These are phyloP conservation scores for Allantophomopsis lycopodina DNA, from an alignment of 2,329 filamentous ascomycete species.

Conservation along the genomic window DNA sequence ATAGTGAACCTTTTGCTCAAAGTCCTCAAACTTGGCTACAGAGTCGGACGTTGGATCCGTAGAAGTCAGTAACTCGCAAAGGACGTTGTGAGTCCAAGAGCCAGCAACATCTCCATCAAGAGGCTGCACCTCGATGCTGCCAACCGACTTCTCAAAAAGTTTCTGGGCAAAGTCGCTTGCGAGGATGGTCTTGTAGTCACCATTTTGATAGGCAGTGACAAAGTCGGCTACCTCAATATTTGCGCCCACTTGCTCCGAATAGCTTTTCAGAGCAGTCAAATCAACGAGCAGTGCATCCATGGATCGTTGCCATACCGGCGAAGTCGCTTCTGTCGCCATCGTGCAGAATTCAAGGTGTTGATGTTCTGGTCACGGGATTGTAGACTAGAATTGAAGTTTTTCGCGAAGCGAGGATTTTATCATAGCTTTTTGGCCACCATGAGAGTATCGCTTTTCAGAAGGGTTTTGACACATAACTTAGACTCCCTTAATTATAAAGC, in stretches of 20 bases:
- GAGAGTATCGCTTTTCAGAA: too few relatives aligned
- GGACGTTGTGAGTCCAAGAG: conserved; percentile 1
- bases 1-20: conserved; percentile 4
- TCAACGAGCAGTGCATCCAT: conserved; percentile 14
- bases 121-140: conserved; percentile 1
- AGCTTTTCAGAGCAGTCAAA: conserved; percentile 12
- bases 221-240: conserved; percentile 7
- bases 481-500: too few relatives aligned
- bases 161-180: conserved; percentile 12
- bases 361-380: background rate
- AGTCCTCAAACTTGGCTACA: conserved; percentile 1
- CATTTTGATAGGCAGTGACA: conserved; percentile 12
- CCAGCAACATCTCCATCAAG: background rate
- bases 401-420: background rate
- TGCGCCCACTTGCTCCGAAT: conserved; percentile 1
- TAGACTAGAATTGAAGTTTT: background rate
- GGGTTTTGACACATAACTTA: too few relatives aligned
- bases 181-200: conserved; percentile 16
- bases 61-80: background rate
- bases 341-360: background rate
- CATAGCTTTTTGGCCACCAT: too few relatives aligned
- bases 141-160: conserved; percentile 9
- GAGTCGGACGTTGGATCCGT: background rate
- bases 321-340: background rate
- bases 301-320: conserved; percentile 1